Evolutionary conservation across 306 rosid species (phyloP), one percentile per base, ranked within the genome.

Genomic region (Quercus rubra): DNA sequence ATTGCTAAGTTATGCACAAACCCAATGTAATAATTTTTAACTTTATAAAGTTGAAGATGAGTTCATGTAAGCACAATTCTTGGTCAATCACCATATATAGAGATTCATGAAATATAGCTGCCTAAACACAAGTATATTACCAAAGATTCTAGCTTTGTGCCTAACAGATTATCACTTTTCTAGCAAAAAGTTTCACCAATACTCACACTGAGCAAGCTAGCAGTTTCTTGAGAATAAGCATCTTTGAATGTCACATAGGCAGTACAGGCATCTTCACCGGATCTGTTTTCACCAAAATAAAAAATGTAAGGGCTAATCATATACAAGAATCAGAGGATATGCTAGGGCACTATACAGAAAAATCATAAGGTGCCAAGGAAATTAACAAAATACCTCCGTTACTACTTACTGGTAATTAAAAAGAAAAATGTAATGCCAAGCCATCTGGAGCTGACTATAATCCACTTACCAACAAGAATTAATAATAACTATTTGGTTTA

Each of bases 161-260:
- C 67, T 51, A 20, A 14, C 28, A 27, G 19, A 73, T 51, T 25
- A 41, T 15, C 49, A 80, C 55, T 33, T 35, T 23, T 66, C 58
- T 21, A 23, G 71, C 76, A 74, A 52, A 9, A 54, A 67, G 73
- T 74, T 66, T 28, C 41, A 77, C 15, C 75, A 68, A 73, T 71
- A 85, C 99, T 87, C 87, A 90, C 99, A 80, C 97, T 92, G 74
- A 95, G 94, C 89, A 95, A 85, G 87, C 97, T 92, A 70, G 99
- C 97, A 83, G 99, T 95, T 73, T 92, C 93, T 83, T 82, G 95
- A 81, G 98, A 89, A 84, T 95, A 87, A 3, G 92, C 84, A 87
- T 95, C 94, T 82, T 89, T 91, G 86, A 92, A 95, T 6, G 95
- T 86, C 87, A 92, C 97, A 82, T 92, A 94, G 23, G 93, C 97